A percentile compares a stretch with the other conserved stretches of the same genome.
These are phyloP conservation scores for Aureobasidium namibiae DNA, from an alignment of 2,329 filamentous ascomycete species.

Conservation along the genomic window DNA sequence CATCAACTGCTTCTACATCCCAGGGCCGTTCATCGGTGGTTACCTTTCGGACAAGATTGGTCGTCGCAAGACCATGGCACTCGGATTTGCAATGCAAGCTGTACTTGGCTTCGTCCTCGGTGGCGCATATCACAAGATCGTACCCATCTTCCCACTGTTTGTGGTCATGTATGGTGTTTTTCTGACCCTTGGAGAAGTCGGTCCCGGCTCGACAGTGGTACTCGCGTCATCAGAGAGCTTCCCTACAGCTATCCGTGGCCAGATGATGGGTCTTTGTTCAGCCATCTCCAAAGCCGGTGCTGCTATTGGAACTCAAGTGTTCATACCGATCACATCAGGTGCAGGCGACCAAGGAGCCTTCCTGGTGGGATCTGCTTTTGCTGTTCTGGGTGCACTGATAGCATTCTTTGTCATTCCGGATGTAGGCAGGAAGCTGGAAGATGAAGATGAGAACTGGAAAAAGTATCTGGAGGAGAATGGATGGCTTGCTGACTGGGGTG, in stretches of 20 bases:
- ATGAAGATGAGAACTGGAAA: constrained; percentile 34
- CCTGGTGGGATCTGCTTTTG: constrained; percentile 68
- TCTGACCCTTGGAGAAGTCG: constrained; percentile 66
- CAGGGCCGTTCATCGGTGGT: constrained; percentile 68
- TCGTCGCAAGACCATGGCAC: constrained; percentile 61
- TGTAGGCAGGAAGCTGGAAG: constrained; percentile 19
- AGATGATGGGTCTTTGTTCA: constrained; percentile 61
- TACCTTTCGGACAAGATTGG: constrained; percentile 69
- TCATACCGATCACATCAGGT: constrained; percentile 48
- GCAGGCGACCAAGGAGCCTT: constrained; percentile 74
- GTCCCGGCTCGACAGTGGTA: constrained; percentile 58
- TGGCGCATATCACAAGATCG: constrained; percentile 41
- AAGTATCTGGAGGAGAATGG: constrained; percentile 37
- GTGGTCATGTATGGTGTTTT: constrained; percentile 72
- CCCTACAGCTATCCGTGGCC: constrained; percentile 74
- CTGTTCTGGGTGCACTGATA: constrained; percentile 60
- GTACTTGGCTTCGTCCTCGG: constrained; percentile 81
- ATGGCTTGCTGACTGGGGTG: constrained; percentile 19
- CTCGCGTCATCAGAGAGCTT: constrained; percentile 76
- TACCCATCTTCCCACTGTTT: constrained; percentile 39
- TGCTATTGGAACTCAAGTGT: constrained; percentile 77
- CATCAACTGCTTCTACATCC: constrained; percentile 80
- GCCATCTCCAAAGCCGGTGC: constrained; percentile 63
- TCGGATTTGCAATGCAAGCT: constrained; percentile 64
- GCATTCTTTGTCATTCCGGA: constrained; percentile 45